Evolutionary conservation across 495 filamentous ascomycete species (phyloP).

Genomic region (Penicillium herquei): DNA sequence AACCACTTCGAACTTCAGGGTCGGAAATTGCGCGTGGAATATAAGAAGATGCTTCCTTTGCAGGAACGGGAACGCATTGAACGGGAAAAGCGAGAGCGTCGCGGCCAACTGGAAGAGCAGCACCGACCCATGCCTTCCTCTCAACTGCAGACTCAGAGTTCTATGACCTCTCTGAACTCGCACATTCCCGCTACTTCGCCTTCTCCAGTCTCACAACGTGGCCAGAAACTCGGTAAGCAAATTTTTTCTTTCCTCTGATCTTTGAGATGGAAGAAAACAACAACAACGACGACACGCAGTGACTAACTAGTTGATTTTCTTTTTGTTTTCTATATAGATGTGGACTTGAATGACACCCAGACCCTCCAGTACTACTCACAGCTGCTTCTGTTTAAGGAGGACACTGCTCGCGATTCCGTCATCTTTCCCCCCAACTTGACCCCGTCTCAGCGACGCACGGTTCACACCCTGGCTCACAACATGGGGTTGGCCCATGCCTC

Average conservation of each 20-base stretch:
- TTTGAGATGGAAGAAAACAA: no score
- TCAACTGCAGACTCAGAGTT: constrained; percentile 76
- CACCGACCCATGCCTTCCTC: constrained; percentile 68
- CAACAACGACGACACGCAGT: no score
- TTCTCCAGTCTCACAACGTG: constrained; percentile 63
- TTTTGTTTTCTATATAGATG: constrained; percentile 41
- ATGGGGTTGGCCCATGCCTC: constrained; percentile 90
- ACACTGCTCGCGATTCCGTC: constrained; percentile 70
- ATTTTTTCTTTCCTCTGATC: neutral
- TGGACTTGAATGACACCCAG: constrained; percentile 89
- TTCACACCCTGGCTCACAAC: constrained; percentile 93
- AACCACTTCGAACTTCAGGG: constrained; percentile 96
- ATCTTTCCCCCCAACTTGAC: constrained; percentile 79
- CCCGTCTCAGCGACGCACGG: constrained; percentile 78
- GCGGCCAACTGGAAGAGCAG: constrained; percentile 95
- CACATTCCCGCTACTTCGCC: constrained; percentile 68
- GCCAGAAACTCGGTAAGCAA: constrained; percentile 61
- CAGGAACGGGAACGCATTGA: constrained; percentile 96
- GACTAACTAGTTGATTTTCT: no score
- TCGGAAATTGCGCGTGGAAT: constrained; percentile 90
- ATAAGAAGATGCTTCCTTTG: constrained; percentile 98
- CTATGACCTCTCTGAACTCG: constrained; percentile 78
- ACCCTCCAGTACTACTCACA: constrained; percentile 87
- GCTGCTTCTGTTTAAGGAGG: constrained; percentile 83
- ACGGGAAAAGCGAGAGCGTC: constrained; percentile 92